Conservation (phyloP, 2,329 filamentous ascomycete species). For the Fusarium redolens region DNA sequence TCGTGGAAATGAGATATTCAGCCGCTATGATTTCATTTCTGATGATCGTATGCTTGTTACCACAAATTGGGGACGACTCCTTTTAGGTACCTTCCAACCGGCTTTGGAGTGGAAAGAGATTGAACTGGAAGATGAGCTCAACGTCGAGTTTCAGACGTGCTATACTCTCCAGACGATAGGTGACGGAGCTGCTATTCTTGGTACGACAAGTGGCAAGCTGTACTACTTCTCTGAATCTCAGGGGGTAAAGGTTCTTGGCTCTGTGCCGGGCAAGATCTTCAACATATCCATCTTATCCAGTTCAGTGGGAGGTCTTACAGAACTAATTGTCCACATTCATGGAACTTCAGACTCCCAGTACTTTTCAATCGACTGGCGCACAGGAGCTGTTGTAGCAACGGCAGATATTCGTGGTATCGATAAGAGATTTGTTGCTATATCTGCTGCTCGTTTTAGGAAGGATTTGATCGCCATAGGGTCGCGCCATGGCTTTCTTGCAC, state of each 20-base stretch:
- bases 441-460: conserved; percentile 55
- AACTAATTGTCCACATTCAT: conserved; percentile 60
- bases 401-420: conserved; percentile 54
- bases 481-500: conserved; percentile 61
- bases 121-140: conserved; percentile 47
- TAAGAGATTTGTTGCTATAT: conserved; percentile 62
- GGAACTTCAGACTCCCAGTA: conserved; percentile 57
- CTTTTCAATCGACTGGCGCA: conserved; percentile 53
- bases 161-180: conserved; percentile 58
- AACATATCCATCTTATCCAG: conserved; percentile 59
- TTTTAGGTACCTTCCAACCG: conserved; percentile 56
- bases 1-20: conserved; percentile 60
- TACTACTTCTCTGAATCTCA: conserved; percentile 55
- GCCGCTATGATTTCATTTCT: conserved; percentile 72
- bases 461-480: conserved; percentile 65
- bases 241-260: conserved; percentile 50
- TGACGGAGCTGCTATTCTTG: conserved; percentile 57
- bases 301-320: conserved; percentile 23
- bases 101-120: conserved; percentile 58
- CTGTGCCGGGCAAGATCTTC: conserved; percentile 60
- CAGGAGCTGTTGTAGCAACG: conserved; percentile 45
- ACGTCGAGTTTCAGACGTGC: conserved; percentile 57
- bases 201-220: conserved; percentile 60
- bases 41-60: conserved; percentile 64
- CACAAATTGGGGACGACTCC: conserved; percentile 70